Base-by-base conservation (phyloP, 2,329 filamentous ascomycete genomes). In the Lecanicillium sp. region DNA sequence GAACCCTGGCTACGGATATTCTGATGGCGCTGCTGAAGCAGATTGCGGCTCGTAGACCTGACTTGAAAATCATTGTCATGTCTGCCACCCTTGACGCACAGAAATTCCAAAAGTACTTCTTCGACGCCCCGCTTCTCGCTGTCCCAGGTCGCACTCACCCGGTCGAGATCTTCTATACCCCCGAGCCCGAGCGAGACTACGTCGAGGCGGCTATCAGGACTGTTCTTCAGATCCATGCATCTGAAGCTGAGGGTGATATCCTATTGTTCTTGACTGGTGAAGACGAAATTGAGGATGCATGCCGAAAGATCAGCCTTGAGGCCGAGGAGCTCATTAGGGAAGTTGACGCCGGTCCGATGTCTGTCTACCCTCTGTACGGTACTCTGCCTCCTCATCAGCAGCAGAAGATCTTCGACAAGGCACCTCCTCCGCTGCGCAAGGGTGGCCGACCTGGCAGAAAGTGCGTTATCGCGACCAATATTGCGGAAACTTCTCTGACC, bases 21-120 rank as follows among this genome's bases (percentile, higher is more conserved):
- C 72, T 98, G 42, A 97, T 98, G 85, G 92, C 89, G 40, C 72
- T 98, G 43, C 69, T 98, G 44, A 98, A 98, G 68, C 86, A 94
- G 57, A 82, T 97, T 30, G 80, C 89, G 25, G 64, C 73, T 51
- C 79, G 88, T 53, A 77, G 92, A 43, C 77, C 86, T 4, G 92
- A 98, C 60, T 72, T 98, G 54, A 98, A 98, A 70, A 86, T 98
- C 55, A 92, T 98, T 56, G 92, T 98, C 73, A 98, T 97, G 81
- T 97, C 90, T 57, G 92, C 92, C 44, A 98, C 92, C 9, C 76
- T 98, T 39, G 92, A 98, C 65, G 92, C 92, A 5, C 84, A 95
- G 57, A 98, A 98, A 65, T 98, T 98, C 60, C 92, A 97, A 62
- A 82, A 81, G 44, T 98, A 98, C 68, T 98, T 98, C 69, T 86